Evolutionary conservation across 306 rosid species (phyloP).

Genomic region (Quercus cerris): DNA sequence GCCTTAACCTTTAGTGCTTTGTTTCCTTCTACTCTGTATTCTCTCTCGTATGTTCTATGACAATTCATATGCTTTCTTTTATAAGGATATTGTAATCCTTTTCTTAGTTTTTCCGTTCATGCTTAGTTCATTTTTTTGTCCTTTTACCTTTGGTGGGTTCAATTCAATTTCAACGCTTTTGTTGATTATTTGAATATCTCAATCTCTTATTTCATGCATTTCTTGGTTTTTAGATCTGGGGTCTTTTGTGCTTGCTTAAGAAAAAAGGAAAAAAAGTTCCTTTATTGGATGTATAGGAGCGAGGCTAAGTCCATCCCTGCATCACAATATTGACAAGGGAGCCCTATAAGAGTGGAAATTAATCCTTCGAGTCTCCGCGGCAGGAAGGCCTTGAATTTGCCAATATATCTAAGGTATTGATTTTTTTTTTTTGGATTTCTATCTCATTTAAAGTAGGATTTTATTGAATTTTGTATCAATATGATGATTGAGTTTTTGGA

Average conservation of each 20-base stretch:
- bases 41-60: background rate
- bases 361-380: background rate
- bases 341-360: background rate
- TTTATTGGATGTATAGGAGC: background rate
- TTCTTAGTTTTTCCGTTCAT: background rate
- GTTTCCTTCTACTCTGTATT: slow-evolving; percentile 2
- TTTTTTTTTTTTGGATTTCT: background rate
- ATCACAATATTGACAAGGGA: background rate
- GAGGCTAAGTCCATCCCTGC: background rate
- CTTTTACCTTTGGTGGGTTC: background rate
- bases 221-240: slow-evolving; percentile 6
- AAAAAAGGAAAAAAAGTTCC: background rate
- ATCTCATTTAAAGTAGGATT: background rate
- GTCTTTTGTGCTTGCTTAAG: background rate
- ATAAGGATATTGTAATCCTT: background rate
- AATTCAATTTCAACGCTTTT: background rate
- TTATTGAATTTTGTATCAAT: background rate
- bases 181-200: background rate
- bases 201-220: background rate
- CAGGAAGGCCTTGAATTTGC: background rate
- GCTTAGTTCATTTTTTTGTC: background rate
- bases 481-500: background rate
- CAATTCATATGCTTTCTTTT: background rate
- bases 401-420: background rate
- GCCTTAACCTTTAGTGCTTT: background rate